Conservation (phyloP, 768 basidiomycete species). For the Gyrodon lividus region DNA sequence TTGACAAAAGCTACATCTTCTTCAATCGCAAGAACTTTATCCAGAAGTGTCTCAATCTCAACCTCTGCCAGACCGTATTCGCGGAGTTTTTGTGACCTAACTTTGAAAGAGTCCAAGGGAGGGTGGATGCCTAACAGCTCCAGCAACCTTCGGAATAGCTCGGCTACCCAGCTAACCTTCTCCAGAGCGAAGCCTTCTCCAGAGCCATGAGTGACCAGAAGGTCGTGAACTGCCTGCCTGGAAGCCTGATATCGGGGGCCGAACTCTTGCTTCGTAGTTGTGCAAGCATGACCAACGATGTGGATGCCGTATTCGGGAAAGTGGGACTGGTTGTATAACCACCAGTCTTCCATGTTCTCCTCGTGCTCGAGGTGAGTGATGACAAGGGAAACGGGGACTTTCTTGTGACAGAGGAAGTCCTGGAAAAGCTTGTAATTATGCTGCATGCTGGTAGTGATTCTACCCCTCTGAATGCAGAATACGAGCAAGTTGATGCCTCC, state of each 20-base stretch:
- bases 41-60: conserved; percentile 19
- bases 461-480: conserved; percentile 36
- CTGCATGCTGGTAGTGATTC: conserved; percentile 28
- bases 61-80: conserved; percentile 26
- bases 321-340: conserved; percentile 25
- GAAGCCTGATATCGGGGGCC: conserved; percentile 25
- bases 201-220: conserved; percentile 17
- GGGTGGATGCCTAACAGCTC: conserved; percentile 22
- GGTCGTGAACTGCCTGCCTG: conserved; percentile 21
- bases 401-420: conserved; percentile 33
- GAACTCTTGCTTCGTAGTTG: conserved; percentile 32
- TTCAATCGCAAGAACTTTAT: conserved; percentile 22
- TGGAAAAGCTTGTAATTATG: conserved; percentile 34
- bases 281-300: conserved; percentile 31
- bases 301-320: conserved; percentile 23
- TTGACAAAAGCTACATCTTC: conserved; percentile 16
- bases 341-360: conserved; percentile 37
- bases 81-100: conserved; percentile 24
- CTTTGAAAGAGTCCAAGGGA: conserved; percentile 20
- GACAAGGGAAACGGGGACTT: conserved; percentile 32
- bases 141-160: conserved; percentile 22
- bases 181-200: conserved; percentile 22
- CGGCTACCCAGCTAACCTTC: conserved; percentile 23
- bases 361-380: conserved; percentile 37
- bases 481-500: conserved; percentile 42